Base-by-base conservation (phyloP, 1,284 basidiomycete genomes). In the Leccinum pallidistipes region DNA sequence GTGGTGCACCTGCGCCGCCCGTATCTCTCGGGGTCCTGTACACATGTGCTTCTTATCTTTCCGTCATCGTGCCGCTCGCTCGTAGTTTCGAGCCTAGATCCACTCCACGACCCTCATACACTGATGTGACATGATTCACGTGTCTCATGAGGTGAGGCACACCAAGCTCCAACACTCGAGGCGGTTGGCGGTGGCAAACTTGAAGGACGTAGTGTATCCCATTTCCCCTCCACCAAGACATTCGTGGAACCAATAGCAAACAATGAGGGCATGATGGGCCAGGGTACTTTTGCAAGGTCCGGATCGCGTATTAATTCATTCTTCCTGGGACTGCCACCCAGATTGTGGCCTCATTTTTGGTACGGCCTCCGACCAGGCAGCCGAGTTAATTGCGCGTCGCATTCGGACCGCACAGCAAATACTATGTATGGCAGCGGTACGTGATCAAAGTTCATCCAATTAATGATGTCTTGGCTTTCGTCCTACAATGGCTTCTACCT, bases 11-110 rank as follows among this genome's bases (percentile, higher is more conserved):
- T 34, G 18, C 10, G 31, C 38, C 52, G 53, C 63, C 50, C 59
- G 47, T 31, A 18, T 43, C 29, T 69, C 43, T 47, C 24, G 69
- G 65, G 69, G 69, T 69, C 59, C 56, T 43, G 45, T 54, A 53
- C 34, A 27, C 69, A 58, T 65, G 62, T 67, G 56, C 56, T 21
- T 50, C 57, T 69, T 69, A 68, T 68, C 67, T 54, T 27, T 50
- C 36, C 27, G 27, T 10, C 40, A 36, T 57, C 47, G 34, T 49
- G 40, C 53, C 43, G 32, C 36, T 63, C 5, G 24, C 14, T 52
- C 53, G 50, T 70, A 68, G 36, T 36, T 53, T 49, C 5, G 24
- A 55, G 57, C 16, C 66, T 40, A 63, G 69, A 50, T 69, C 50
- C 32, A 54, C 36, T 53, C n/a, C 55, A 58, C 57, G 38, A 61